phyloP scores from a whole-genome alignment of 2,329 filamentous ascomycete species.

The Pseudogymnoascus sp. region DNA sequence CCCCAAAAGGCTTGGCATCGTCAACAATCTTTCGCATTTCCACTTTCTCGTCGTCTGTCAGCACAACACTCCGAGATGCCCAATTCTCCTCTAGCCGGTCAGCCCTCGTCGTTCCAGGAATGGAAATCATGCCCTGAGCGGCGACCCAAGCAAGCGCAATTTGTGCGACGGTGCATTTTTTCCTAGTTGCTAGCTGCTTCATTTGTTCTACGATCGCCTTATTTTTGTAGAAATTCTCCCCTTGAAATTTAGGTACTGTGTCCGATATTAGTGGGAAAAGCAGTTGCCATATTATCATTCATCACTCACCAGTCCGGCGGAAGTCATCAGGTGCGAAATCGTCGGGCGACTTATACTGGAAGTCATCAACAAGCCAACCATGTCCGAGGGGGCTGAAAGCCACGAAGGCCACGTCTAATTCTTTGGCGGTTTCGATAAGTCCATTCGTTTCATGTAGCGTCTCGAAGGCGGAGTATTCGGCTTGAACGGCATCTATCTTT shows the following conservation, averaged over 20 bases:
- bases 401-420: slow-evolving; percentile 35
- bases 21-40: background rate
- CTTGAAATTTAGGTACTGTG: slow-evolving; percentile 33
- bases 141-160: slow-evolving; percentile 49
- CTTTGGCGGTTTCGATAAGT: slow-evolving; percentile 33
- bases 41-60: background rate
- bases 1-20: background rate
- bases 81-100: slow-evolving; percentile 32
- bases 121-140: slow-evolving; percentile 39
- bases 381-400: slow-evolving; percentile 40
- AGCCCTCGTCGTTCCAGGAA: slow-evolving; percentile 37
- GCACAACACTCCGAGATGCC: background rate
- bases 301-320: slow-evolving; percentile 16
- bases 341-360: slow-evolving; percentile 26
- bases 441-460: slow-evolving; percentile 33
- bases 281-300: background rate
- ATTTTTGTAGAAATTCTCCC: slow-evolving; percentile 44
- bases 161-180: slow-evolving; percentile 41
- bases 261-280: background rate
- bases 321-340: slow-evolving; percentile 22
- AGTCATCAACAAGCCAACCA: slow-evolving; percentile 36
- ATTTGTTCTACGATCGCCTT: slow-evolving; percentile 36
- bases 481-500: slow-evolving; percentile 38
- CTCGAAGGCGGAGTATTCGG: slow-evolving; percentile 37
- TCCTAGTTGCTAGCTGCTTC: slow-evolving; percentile 34